Evolutionary conservation across 495 filamentous ascomycete genomes (phyloP), one percentile per base, ranked within the genome.

Genomic region (Copromyces sp.): DNA sequence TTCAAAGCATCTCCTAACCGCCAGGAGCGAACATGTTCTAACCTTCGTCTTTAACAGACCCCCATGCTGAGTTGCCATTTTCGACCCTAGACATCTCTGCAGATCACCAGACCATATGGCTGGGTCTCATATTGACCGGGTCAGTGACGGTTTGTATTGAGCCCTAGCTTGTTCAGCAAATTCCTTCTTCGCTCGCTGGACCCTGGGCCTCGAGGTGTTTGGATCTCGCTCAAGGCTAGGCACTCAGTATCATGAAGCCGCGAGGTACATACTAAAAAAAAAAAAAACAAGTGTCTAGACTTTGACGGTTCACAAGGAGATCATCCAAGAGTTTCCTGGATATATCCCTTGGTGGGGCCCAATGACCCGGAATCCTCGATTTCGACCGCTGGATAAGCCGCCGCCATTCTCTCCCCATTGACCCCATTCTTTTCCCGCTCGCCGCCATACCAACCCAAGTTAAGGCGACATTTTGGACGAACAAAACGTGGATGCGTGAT

Each of bases 401-500:
- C 47, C 20, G 47, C 20, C 45, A 61, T 32, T 17, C 53, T 9
- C 20, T 59, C 47, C 24, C 29, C 53, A 53, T 38, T 53, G 69
- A 39, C 68, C 24, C 69, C 69, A 9, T 68, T 20, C n/a, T 38
- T 69, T 68, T 74, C 42, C 69, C 69, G 70, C 47, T 76, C 47
- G 59, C 69, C 35, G 32, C 73, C 41, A 68, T 73, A 29, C 70
- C 65, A 75, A 32, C 39, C 68, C 45, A 9, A 72, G 20, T 35
- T 17, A 47, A 45, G 40, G 38, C 65, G 44, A 69, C 17, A 61
- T 39, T 35, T 41, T 72, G 39, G 69, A 45, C 75, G 69, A 72
- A 40, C 73, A 73, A 75, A 17, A 68, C 44, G 70, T 74, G 29
- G 70, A 68, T 81, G 80, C 82, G 80, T 81, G 72, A 80, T 82